phyloP scores from a whole-genome alignment of 192 early-diverging fungal species.

The Coemansia biformis region DNA sequence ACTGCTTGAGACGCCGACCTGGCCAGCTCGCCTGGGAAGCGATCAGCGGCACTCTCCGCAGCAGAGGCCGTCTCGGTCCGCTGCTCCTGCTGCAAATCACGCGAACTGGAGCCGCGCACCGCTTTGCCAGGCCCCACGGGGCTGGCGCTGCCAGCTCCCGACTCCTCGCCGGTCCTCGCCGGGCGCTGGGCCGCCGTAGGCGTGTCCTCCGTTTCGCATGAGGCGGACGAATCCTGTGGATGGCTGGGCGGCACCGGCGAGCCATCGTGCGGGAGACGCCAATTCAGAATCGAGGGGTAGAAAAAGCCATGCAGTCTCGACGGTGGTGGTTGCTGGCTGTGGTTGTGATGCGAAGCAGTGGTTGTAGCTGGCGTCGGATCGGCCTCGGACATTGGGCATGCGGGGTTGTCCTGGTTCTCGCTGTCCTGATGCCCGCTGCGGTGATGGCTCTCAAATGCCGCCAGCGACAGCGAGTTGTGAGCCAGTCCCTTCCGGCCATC shows the following conservation, averaged over 20 bases:
- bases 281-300: slow-evolving; percentile 32
- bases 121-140: too few species aligned
- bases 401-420: too few species aligned
- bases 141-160: not conserved
- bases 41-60: not conserved
- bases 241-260: not conserved
- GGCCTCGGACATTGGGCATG: too few species aligned
- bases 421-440: too few species aligned
- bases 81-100: too few species aligned
- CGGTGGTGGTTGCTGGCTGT: slow-evolving; percentile 5
- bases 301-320: slow-evolving; percentile 11
- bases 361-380: too few species aligned
- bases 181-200: not conserved
- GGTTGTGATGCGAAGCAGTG: too few species aligned
- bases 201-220: slow-evolving; percentile 1
- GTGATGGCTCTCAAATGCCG: not conserved
- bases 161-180: not conserved
- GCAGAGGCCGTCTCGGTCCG: too few species aligned
- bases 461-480: slow-evolving; percentile 10
- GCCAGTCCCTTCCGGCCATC: not conserved
- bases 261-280: slow-evolving; percentile 29
- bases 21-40: not conserved
- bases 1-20: slow-evolving; percentile 7
- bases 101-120: too few species aligned
- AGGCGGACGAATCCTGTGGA: slow-evolving; percentile 10